Conservation (phyloP, 2,329 filamentous ascomycete species). For the Apiospora pterosperma region DNA sequence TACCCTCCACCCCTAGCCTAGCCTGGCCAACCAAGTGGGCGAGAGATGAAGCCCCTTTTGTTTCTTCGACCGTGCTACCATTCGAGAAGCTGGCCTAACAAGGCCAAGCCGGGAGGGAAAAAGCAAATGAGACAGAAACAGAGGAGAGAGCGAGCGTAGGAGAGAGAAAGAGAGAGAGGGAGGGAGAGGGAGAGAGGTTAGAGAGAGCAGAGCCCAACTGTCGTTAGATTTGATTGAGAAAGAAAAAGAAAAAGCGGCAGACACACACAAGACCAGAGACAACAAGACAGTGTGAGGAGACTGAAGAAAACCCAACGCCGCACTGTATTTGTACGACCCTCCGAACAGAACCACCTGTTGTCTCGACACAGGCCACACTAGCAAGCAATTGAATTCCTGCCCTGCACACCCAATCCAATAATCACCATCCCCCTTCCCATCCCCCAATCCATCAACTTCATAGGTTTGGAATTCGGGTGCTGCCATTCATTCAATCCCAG, state of each 20-base stretch:
- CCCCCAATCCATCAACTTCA: background rate
- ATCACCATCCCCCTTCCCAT: background rate
- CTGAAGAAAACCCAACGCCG: background rate
- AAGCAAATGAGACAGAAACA: background rate
- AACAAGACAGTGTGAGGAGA: background rate
- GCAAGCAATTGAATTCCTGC: slow-evolving; percentile 2
- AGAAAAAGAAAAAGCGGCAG: background rate
- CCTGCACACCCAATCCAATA: background rate
- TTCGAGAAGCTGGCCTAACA: background rate
- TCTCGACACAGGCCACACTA: slow-evolving; percentile 3
- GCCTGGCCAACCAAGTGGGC: slow-evolving; percentile 1
- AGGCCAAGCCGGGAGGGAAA: background rate
- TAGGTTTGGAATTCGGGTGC: slow-evolving; percentile 1
- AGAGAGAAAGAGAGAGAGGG: background rate
- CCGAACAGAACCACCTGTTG: background rate
- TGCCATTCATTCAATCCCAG: slow-evolving; percentile 1
- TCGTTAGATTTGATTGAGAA: background rate
- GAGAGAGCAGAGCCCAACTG: background rate
- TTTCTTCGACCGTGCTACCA: background rate
- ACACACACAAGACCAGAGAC: background rate
- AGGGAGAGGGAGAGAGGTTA: background rate
- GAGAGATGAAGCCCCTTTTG: slow-evolving; percentile 2
- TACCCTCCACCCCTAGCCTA: background rate
- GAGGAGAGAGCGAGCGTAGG: background rate
- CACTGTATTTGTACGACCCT: background rate